Base-by-base conservation (phyloP, 78 protist species). In the Trichosphaerium sp. region DNA sequence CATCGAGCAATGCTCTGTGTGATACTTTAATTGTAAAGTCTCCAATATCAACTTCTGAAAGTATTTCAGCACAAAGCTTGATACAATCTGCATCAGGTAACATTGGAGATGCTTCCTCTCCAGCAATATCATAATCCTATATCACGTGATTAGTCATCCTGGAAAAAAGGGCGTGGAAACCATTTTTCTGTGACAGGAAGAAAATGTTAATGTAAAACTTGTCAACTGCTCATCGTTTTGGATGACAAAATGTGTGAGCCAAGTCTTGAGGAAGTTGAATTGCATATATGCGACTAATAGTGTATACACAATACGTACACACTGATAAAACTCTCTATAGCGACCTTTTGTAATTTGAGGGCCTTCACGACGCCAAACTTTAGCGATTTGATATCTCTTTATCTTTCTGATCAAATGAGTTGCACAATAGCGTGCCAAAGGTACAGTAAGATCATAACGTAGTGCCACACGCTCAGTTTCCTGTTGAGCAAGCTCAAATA, bases 311-410 rank as follows among this genome's bases (percentile, higher is more conserved):
- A 44, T 40, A 38, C 86, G 21, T 8, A 80, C 76, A 48, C 92
- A 88, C 52, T 94, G 98, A 77, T 83, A 91, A 57, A 94, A 94
- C 80, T 94, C 98, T 39, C 98, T 66, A 75, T 69, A 89, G 18
- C 96, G 66, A 3, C 98, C 98, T 21, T 62, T 32, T 54, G 49
- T 51, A 85, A 81, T 80, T 25, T 42, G 65, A 25, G 96, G 96
- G 47, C 84, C 44, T 73, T 94, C 98, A 29, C 98, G 88, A 23
- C 98, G 80, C 75, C 91, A 94, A 7, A 94, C 98, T 38, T 72
- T 60, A 31, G 88, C 96, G 56, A 94, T 91, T 44, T 94, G 98
- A 63, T 84, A 94, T 32, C 98, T 83, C 84, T 87, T 89, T 43
- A 91, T 91, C 23, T 64, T 49, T 15, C 28, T 0, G 41, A 83